These are phyloP conservation scores for Inga oerstediana DNA, from an alignment of 306 rosid genomes.

Conservation along the genomic window DNA sequence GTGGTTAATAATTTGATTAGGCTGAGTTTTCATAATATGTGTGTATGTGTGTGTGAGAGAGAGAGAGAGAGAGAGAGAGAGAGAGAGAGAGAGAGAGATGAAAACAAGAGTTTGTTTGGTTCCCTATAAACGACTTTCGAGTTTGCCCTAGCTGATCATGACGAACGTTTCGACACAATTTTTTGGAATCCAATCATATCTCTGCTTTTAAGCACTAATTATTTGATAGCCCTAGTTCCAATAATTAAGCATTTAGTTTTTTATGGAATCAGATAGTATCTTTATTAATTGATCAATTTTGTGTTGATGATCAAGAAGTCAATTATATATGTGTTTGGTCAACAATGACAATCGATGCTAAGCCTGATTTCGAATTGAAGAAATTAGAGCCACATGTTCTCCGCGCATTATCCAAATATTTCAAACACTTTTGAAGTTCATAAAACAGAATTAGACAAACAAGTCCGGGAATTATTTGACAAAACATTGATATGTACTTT, in stretches of 20 bases:
- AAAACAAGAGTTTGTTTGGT: neutral
- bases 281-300: neutral
- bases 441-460: neutral
- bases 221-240: neutral
- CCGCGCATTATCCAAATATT: neutral
- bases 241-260: neutral
- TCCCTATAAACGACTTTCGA: neutral
- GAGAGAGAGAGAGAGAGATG: no score
- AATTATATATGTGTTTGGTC: neutral
- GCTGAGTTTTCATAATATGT: neutral
- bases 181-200: neutral
- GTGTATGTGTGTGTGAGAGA: no score
- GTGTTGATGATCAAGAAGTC: neutral
- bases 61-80: no score
- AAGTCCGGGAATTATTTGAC: neutral
- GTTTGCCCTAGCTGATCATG: neutral
- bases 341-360: neutral
- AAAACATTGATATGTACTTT: no score
- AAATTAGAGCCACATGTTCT: neutral
- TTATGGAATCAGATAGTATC: neutral
- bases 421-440: conserved; percentile 4
- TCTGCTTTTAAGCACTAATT: neutral
- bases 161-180: neutral
- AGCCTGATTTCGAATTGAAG: neutral
- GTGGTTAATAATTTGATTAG: neutral